phyloP scores from a whole-genome alignment of 2,329 filamentous ascomycete genomes.

The Colletotrichum sublineola region DNA sequence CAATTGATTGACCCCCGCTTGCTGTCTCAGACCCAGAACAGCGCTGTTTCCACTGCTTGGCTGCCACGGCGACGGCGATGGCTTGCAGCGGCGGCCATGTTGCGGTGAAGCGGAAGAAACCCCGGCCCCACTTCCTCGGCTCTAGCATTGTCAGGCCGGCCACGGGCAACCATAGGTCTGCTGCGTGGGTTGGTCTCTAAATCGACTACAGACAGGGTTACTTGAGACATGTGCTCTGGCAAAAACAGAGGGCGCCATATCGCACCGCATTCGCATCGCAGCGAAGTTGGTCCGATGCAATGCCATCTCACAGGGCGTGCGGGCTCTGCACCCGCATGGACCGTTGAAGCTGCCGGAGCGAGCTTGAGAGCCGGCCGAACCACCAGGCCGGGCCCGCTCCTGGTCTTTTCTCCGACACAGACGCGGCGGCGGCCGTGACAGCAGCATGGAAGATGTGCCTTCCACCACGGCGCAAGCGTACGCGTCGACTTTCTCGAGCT shows the following conservation, averaged over 20 bases:
- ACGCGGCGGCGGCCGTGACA: not conserved
- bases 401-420: not conserved
- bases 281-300: not conserved
- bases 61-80: not conserved
- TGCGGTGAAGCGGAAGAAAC: not conserved
- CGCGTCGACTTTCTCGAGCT: constrained; percentile 59
- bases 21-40: not conserved
- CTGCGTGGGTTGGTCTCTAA: not conserved
- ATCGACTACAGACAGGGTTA: no score
- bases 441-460: no score
- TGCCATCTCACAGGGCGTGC: constrained; percentile 49
- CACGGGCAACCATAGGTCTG: no score
- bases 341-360: constrained; percentile 53
- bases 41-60: not conserved
- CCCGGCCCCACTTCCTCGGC: not conserved
- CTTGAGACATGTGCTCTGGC: no score
- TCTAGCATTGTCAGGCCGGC: not conserved
- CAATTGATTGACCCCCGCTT: not conserved
- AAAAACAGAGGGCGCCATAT: not conserved
- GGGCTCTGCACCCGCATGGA: constrained; percentile 59
- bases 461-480: no score
- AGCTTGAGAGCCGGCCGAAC: constrained; percentile 55
- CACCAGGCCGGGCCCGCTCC: not conserved
- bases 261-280: not conserved
- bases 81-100: not conserved